phyloP scores from a whole-genome alignment of 208 protist genomes.

The Leishmania mexicana region DNA sequence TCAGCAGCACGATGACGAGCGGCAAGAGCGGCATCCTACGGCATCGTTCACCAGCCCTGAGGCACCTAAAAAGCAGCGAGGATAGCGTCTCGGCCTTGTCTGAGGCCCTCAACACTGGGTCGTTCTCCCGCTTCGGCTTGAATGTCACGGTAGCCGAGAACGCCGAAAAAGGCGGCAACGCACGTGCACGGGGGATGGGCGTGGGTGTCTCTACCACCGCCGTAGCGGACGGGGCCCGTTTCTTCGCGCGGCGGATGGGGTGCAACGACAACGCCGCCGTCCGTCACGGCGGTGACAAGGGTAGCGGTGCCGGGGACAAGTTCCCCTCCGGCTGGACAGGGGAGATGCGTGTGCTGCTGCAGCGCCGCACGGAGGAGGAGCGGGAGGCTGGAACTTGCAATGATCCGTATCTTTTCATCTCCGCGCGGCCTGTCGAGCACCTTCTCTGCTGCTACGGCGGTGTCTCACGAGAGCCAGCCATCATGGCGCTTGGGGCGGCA shows the following conservation, averaged over 20 bases:
- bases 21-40: conserved; percentile 4
- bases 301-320: conserved; percentile 1
- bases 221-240: neutral
- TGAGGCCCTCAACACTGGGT: neutral
- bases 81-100: conserved; percentile 7
- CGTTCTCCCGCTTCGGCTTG: neutral
- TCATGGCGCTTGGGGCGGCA: conserved; percentile 19
- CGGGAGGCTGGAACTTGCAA: conserved; percentile 15
- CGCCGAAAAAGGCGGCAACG: neutral
- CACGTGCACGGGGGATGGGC: neutral
- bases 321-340: conserved; percentile 6
- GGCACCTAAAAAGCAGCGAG: neutral
- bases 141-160: neutral
- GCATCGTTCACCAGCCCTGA: neutral
- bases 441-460: conserved; percentile 35
- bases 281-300: neutral
- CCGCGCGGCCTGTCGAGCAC: conserved; percentile 26
- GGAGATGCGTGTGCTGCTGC: conserved; percentile 28
- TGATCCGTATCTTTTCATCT: conserved; percentile 32
- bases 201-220: neutral
- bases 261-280: neutral
- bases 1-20: neutral
- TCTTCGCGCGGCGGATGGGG: conserved; percentile 10
- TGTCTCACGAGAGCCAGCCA: conserved; percentile 21
- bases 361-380: conserved; percentile 27